Percentiles rank a stretch among this genome's conserved stretches.
Evolutionary conservation across 1,284 basidiomycete genomes (phyloP).

Genomic region (Ceratobasidium sp.): DNA sequence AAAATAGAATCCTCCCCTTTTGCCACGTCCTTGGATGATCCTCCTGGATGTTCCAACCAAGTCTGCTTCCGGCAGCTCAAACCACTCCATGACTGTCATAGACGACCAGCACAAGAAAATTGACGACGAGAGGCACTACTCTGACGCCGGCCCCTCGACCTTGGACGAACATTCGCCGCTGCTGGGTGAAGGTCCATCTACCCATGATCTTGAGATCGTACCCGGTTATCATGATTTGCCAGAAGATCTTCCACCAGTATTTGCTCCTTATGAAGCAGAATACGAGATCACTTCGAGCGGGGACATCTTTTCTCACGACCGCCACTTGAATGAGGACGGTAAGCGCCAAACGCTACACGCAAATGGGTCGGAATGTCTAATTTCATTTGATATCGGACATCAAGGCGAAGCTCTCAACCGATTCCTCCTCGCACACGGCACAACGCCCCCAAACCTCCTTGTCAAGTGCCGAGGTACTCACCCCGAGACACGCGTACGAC

Average conservation of each 20-base stretch:
- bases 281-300: conserved; percentile 60
- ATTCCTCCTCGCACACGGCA: conserved; percentile 68
- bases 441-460: conserved; percentile 57
- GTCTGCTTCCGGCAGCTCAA: background rate
- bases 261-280: conserved; percentile 68
- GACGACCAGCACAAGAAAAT: conserved; percentile 5
- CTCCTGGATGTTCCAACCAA: conserved; percentile 3
- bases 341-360: conserved; percentile 35
- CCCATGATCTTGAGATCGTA: background rate
- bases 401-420: conserved; percentile 75
- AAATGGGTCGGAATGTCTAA: background rate
- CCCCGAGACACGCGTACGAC: conserved; percentile 59
- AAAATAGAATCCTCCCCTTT: background rate
- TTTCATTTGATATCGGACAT: background rate
- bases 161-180: background rate
- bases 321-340: conserved; percentile 75
- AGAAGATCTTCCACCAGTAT: conserved; percentile 62
- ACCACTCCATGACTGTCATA: conserved; percentile 13
- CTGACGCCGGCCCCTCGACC: conserved; percentile 5
- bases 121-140: conserved; percentile 7
- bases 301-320: conserved; percentile 71
- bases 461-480: conserved; percentile 67
- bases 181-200: background rate
- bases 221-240: conserved; percentile 8
- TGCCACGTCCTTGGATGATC: conserved; percentile 7